These are phyloP conservation scores for Sarcomyxa edulis DNA, from an alignment of 768 basidiomycete species.

Conservation along the genomic window DNA sequence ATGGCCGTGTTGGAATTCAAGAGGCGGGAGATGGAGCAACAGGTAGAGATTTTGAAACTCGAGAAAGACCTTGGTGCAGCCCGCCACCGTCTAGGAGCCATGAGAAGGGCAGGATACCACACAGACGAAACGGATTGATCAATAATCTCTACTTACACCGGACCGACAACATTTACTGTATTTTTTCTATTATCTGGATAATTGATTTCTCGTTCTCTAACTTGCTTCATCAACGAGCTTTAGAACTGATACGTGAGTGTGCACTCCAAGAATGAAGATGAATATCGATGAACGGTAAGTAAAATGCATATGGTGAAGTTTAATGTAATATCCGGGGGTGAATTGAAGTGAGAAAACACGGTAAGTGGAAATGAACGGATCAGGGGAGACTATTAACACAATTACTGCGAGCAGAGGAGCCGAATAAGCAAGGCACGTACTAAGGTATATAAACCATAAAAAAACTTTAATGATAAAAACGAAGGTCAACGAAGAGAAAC, in stretches of 20 bases:
- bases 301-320: conserved; percentile 5
- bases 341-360: conserved; percentile 1
- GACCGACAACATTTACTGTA: conserved; percentile 2
- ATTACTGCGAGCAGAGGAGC: not conserved
- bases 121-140: conserved; percentile 71
- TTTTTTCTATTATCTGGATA: conserved; percentile 8
- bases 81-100: conserved; percentile 73
- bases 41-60: conserved; percentile 94
- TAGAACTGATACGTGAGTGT: conserved; percentile 1
- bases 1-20: conserved; percentile 97
- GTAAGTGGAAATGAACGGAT: conserved; percentile 4
- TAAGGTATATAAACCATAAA: conserved; percentile 8
- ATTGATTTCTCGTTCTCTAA: conserved; percentile 8
- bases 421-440: not conserved
- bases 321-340: not conserved
- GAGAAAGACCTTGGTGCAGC: conserved; percentile 94
- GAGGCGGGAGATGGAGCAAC: conserved; percentile 97
- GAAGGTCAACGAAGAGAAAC: conserved; percentile 4
- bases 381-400: not conserved
- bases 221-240: conserved; percentile 5
- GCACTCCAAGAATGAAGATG: not conserved
- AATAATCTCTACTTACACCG: conserved; percentile 4
- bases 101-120: conserved; percentile 88
- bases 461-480: conserved; percentile 10
- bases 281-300: not conserved